A percentile compares a stretch with the other conserved stretches of the same genome.
phyloP scores from a whole-genome alignment of 2,329 filamentous ascomycete genomes.

The Pseudogymnoascus sp. region DNA sequence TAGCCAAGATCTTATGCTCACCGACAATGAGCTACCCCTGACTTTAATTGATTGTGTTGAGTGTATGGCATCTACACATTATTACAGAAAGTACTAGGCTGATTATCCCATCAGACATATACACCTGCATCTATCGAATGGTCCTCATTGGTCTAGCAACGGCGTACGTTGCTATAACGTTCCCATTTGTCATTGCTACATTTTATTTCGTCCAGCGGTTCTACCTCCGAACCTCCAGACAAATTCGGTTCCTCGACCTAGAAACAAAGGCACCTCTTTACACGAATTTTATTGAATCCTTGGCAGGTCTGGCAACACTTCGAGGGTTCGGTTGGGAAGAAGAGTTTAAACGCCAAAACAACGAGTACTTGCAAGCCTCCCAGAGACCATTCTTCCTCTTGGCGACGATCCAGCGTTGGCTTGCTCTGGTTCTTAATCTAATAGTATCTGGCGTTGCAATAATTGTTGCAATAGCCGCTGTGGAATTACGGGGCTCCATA shows the following conservation, averaged over 20 bases:
- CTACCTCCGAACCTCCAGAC: constrained; percentile 40
- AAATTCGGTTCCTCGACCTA: constrained; percentile 41
- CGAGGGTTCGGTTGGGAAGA: constrained; percentile 37
- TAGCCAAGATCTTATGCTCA: constrained; percentile 22
- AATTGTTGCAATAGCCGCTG: constrained; percentile 24
- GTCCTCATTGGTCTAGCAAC: constrained; percentile 31
- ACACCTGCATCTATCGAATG: constrained; percentile 22
- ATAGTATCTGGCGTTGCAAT: constrained; percentile 30
- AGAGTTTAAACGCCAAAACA: constrained; percentile 11
- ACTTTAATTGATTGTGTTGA: constrained; percentile 12
- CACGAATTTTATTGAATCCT: constrained; percentile 39
- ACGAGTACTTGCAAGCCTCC: constrained; percentile 29
- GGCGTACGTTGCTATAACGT: constrained; percentile 13
- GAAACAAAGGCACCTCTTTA: constrained; percentile 38
- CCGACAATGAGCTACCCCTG: constrained; percentile 24
- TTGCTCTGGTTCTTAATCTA: constrained; percentile 35
- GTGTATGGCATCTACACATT: background rate
- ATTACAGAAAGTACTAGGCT: background rate
- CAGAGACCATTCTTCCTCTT: constrained; percentile 38
- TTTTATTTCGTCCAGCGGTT: constrained; percentile 30
- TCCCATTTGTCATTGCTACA: constrained; percentile 20
- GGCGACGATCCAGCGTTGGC: constrained; percentile 37
- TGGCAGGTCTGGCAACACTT: constrained; percentile 37
- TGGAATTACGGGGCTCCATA: constrained; percentile 11
- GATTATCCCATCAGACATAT: background rate